A percentile compares a stretch with the other conserved stretches of the same genome.
phyloP scores from a whole-genome alignment of 257 asterid genomes.

The Scutellaria barbata region DNA sequence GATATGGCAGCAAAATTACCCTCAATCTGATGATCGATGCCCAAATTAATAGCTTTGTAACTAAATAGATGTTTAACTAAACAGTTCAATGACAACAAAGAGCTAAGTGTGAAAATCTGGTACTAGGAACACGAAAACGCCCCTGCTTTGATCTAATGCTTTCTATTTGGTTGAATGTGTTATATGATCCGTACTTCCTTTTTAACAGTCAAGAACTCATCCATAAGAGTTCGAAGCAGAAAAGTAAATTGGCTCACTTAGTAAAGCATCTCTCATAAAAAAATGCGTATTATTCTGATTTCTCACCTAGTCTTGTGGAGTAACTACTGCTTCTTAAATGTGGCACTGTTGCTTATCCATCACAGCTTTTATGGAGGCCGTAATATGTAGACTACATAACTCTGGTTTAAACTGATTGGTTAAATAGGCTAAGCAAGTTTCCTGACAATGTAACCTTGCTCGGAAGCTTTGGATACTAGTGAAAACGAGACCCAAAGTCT shows the following conservation, averaged over 20 bases:
- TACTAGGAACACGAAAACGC: not conserved
- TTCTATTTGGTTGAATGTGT: not conserved
- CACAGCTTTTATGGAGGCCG: not conserved
- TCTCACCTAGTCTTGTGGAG: not conserved
- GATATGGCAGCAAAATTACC: not conserved
- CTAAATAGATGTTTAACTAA: not conserved
- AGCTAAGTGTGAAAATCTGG: not conserved
- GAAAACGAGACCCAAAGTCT: not conserved
- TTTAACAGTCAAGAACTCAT: not conserved
- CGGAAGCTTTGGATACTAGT: not conserved
- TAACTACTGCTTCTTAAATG: not conserved
- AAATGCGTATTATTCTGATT: not conserved
- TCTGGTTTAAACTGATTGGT: not conserved
- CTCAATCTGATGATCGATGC: not conserved
- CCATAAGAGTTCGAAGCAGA: not conserved
- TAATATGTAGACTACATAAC: not conserved
- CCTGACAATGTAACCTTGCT: constrained; percentile 11
- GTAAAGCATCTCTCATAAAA: not conserved
- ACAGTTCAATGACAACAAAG: not conserved
- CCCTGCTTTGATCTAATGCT: constrained; percentile 10
- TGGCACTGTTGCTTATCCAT: not conserved
- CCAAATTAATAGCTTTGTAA: not conserved
- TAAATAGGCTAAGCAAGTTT: not conserved
- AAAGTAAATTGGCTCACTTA: not conserved
- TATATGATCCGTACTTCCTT: no score